These are phyloP conservation scores for Lodderomyces margitis DNA, from an alignment of 1,139 yeast species.

Conservation along the genomic window DNA sequence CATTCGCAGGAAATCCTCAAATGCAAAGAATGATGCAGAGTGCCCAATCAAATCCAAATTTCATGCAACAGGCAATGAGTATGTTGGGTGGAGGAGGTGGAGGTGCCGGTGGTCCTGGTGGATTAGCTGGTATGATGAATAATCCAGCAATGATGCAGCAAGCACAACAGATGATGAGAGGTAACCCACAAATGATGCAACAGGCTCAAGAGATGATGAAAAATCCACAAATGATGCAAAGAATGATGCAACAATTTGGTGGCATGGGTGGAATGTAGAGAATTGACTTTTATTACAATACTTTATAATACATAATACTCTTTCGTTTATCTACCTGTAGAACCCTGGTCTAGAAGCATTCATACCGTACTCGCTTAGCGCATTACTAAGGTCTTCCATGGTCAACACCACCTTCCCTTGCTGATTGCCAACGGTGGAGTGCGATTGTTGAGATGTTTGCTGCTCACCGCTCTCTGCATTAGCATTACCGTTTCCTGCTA, in stretches of 20 bases:
- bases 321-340: conserved; percentile 36
- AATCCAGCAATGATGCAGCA: conserved; percentile 42
- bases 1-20: conserved; percentile 23
- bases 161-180: conserved; percentile 62
- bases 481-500: conserved; percentile 37
- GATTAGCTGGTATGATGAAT: conserved; percentile 54
- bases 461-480: conserved; percentile 33
- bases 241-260: conserved; percentile 70
- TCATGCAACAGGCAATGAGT: conserved; percentile 53
- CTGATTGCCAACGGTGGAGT: conserved; percentile 52
- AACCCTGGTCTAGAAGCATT: conserved; percentile 91
- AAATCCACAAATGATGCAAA: conserved; percentile 60
- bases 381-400: conserved; percentile 85
- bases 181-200: conserved; percentile 71
- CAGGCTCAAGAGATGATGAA: conserved; percentile 55
- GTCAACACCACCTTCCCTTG: conserved; percentile 80
- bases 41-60: conserved; percentile 49
- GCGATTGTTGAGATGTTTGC: conserved; percentile 32
- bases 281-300: too few relatives aligned
- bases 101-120: conserved; percentile 58
- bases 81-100: conserved; percentile 50
- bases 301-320: not conserved
- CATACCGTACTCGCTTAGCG: conserved; percentile 88
- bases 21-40: conserved; percentile 51
- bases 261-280: conserved; percentile 26